Evolutionary conservation across 768 basidiomycete genomes (phyloP).

Genomic region (Leucosporidium creatinivorum): DNA sequence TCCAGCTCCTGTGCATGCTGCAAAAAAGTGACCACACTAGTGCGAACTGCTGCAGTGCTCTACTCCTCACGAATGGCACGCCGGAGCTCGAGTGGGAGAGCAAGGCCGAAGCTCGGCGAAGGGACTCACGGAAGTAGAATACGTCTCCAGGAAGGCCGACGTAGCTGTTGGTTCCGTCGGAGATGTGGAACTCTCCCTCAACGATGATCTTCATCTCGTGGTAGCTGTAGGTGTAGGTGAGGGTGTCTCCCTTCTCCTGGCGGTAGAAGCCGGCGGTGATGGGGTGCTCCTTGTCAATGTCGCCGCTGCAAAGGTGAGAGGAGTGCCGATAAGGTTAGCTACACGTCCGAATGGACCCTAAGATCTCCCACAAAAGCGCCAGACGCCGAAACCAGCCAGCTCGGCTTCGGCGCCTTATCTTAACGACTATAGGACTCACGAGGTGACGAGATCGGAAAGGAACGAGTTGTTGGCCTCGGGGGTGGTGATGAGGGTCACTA

Average conservation of each 20-base stretch:
- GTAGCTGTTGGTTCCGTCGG: background rate
- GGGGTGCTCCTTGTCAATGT: background rate
- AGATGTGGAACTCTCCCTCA: conserved; percentile 5
- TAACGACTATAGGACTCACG: background rate
- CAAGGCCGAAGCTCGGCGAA: background rate
- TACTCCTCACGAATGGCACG: no score
- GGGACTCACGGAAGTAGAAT: background rate
- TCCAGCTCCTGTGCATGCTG: no score
- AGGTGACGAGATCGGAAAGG: conserved; percentile 8
- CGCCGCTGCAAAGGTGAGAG: no score
- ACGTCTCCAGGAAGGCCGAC: conserved; percentile 2
- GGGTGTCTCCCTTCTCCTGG: background rate
- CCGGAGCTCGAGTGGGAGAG: background rate
- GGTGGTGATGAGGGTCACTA: background rate
- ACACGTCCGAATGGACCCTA: no score
- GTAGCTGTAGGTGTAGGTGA: conserved; percentile 7
- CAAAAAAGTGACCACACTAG: no score
- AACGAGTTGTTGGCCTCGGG: conserved; percentile 9
- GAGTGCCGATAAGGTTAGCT: no score
- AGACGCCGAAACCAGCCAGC: no score
- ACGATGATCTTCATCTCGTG: conserved; percentile 5
- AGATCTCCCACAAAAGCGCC: no score
- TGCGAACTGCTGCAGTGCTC: no score
- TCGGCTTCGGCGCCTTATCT: no score
- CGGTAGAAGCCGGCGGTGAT: conserved; percentile 11